Conservation (phyloP, 352 stramenopile genomes). For the Elongisporangium prolatum region DNA sequence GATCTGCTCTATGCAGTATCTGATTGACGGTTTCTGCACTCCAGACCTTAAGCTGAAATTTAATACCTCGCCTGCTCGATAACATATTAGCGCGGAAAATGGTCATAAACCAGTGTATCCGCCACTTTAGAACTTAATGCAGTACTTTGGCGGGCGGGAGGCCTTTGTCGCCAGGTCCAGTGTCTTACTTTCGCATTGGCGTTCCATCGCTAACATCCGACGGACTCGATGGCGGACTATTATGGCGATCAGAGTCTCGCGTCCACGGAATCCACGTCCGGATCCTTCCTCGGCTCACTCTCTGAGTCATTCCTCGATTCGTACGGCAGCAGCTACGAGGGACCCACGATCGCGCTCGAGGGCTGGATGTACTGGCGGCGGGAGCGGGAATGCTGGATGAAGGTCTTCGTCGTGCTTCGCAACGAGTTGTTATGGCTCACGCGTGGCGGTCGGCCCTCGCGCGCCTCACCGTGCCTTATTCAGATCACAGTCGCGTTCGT, state of each 20-base stretch:
- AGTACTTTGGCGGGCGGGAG: background rate
- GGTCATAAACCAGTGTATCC: background rate
- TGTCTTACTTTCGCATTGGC: background rate
- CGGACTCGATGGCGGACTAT: background rate
- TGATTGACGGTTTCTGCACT: background rate
- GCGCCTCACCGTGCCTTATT: slow-evolving; percentile 36
- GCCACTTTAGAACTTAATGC: background rate
- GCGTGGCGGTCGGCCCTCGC: slow-evolving; percentile 26
- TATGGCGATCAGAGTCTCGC: slow-evolving; percentile 29
- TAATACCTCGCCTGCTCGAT: background rate
- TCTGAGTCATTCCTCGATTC: slow-evolving; percentile 46
- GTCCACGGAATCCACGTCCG: slow-evolving; percentile 15
- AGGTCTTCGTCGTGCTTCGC: slow-evolving; percentile 65
- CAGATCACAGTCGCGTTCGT: slow-evolving; percentile 63
- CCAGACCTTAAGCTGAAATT: no score
- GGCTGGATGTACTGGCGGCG: slow-evolving; percentile 81
- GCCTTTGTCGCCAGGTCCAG: background rate
- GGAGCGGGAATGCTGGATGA: slow-evolving; percentile 60
- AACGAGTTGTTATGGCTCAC: slow-evolving; percentile 71
- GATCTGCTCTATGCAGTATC: background rate
- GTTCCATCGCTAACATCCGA: background rate
- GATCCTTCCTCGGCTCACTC: slow-evolving; percentile 32
- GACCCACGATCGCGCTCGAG: slow-evolving; percentile 19
- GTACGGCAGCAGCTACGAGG: slow-evolving; percentile 24
- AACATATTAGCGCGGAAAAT: background rate